A percentile compares a stretch with the other conserved stretches of the same genome.
These are phyloP conservation scores for Coemansia sp. DNA, from an alignment of 192 early-diverging fungal species.

Conservation along the genomic window DNA sequence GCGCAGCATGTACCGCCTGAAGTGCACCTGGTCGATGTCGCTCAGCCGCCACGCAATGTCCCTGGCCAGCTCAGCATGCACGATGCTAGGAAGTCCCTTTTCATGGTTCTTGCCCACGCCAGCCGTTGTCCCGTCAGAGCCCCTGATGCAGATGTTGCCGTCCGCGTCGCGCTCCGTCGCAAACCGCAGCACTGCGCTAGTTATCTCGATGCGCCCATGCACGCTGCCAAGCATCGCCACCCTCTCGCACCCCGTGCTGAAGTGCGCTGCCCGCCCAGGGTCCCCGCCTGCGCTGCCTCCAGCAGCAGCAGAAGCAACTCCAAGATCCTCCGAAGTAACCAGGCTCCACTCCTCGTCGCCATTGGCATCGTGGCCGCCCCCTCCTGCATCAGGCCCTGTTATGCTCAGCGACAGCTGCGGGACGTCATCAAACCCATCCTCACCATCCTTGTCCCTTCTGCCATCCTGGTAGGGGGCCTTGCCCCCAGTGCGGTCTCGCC, in stretches of 20 bases:
- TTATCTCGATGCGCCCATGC: conserved; percentile 35
- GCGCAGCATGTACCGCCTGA: conserved; percentile 46
- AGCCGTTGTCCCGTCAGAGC: conserved; percentile 5
- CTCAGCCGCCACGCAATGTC: conserved; percentile 36
- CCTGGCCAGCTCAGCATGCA: conserved; percentile 31
- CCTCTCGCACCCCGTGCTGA: conserved; percentile 25
- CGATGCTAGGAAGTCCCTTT: background rate
- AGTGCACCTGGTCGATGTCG: conserved; percentile 39
- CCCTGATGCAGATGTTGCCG: conserved; percentile 10
- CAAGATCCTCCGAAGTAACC: conserved; percentile 38
- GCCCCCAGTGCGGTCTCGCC: conserved; percentile 38
- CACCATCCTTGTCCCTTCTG: background rate
- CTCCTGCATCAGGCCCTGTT: conserved; percentile 10
- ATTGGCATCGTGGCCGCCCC: background rate
- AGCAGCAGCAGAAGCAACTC: conserved; percentile 14
- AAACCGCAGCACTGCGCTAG: conserved; percentile 31
- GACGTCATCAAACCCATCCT: conserved; percentile 9
- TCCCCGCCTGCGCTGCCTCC: conserved; percentile 6
- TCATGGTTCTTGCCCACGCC: background rate
- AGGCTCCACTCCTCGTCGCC: conserved; percentile 41
- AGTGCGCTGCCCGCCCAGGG: conserved; percentile 16
- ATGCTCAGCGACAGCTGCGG: conserved; percentile 39
- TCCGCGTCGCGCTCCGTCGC: conserved; percentile 20
- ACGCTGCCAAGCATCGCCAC: conserved; percentile 36
- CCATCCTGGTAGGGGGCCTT: no score